phyloP scores from a whole-genome alignment of 192 early-diverging fungal genomes.

The Dissophora globulifera region DNA sequence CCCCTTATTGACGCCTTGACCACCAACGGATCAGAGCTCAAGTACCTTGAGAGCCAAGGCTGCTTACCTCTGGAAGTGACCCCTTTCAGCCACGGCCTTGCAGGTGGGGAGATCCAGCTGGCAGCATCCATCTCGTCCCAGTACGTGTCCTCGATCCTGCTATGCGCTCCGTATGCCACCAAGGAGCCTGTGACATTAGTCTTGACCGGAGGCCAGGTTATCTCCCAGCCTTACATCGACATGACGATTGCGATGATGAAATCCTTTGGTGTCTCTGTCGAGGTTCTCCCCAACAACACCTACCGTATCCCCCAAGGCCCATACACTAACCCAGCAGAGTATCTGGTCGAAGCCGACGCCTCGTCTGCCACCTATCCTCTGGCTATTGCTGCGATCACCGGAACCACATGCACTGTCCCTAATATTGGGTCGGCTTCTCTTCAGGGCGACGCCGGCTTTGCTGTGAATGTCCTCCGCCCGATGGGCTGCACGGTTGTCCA shows the following conservation, averaged over 20 bases:
- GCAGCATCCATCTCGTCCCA: conserved; percentile 96
- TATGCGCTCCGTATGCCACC: conserved; percentile 94
- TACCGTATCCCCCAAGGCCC: conserved; percentile 84
- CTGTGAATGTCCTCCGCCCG: conserved; percentile 85
- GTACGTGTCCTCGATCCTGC: conserved; percentile 96
- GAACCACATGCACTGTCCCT: conserved; percentile 84
- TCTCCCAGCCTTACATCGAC: conserved; percentile 98
- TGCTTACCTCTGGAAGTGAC: conserved; percentile 88
- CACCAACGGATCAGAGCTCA: conserved; percentile 81
- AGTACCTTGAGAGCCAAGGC: conserved; percentile 82
- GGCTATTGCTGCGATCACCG: conserved; percentile 96
- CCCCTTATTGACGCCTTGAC: conserved; percentile 88
- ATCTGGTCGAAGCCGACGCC: conserved; percentile 96
- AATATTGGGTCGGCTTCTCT: conserved; percentile 94
- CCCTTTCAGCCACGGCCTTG: conserved; percentile 76
- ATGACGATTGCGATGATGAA: conserved; percentile 99
- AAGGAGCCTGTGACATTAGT: conserved; percentile 78
- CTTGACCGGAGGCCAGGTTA: conserved; percentile 91
- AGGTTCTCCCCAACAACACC: conserved; percentile 76
- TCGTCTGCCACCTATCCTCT: conserved; percentile 97
- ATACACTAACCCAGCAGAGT: conserved; percentile 86
- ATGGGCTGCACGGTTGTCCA: conserved; percentile 96
- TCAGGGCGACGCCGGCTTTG: conserved; percentile 93
- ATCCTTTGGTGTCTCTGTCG: conserved; percentile 87
- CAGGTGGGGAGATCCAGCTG: conserved; percentile 88